phyloP scores from a whole-genome alignment of 176 grass and related monocot species.

The Hsuehochloa calcarea region DNA sequence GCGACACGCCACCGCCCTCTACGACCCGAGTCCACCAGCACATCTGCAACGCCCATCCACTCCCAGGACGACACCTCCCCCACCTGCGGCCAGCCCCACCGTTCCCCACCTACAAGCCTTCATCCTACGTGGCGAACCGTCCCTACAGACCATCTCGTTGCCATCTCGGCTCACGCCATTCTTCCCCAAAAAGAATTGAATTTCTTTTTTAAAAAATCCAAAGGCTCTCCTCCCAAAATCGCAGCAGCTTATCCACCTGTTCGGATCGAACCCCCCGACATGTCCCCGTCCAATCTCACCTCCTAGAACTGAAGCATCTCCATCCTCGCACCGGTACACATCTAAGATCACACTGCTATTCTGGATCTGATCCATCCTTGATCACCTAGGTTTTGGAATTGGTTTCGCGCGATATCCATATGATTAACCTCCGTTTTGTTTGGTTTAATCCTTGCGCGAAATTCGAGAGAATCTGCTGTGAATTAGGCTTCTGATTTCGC shows the following conservation, averaged over 20 bases:
- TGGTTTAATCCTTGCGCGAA: not conserved
- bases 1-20: not conserved
- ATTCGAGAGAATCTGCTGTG: not conserved
- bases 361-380: not conserved
- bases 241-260: not conserved
- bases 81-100: not conserved
- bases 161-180: not conserved
- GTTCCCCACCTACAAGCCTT: not conserved
- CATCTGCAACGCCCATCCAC: not conserved
- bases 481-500: not conserved
- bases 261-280: not conserved
- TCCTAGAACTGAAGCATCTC: not conserved
- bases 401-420: not conserved
- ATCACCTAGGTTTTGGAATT: not conserved
- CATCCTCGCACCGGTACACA: not conserved
- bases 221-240: slow-evolving; percentile 14
- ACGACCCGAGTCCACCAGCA: not conserved
- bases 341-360: not conserved
- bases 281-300: slow-evolving; percentile 2
- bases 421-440: not conserved
- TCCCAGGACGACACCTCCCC: not conserved
- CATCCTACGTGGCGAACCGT: not conserved
- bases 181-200: not conserved
- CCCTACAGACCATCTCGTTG: not conserved
- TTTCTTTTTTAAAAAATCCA: not conserved